phyloP scores from a whole-genome alignment of 169 alveolate genomes.

The Babesia sp. region DNA sequence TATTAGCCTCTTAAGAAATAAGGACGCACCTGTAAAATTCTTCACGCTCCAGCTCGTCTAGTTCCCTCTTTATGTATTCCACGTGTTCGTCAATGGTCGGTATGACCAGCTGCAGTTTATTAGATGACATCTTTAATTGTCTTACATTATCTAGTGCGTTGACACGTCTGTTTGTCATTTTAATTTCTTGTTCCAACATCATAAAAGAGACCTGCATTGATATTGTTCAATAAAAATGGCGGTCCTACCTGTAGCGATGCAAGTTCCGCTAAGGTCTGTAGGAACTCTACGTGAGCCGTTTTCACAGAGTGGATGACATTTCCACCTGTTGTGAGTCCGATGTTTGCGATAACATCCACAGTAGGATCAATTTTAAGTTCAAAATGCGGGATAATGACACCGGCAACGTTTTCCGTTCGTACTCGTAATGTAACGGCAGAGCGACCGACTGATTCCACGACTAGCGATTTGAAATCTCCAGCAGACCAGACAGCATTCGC shows the following conservation, averaged over 20 bases:
- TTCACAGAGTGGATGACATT: slow-evolving; percentile 82
- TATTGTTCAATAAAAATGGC: not conserved
- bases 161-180: slow-evolving; percentile 94
- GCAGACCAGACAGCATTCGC: slow-evolving; percentile 95
- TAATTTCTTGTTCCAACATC: slow-evolving; percentile 93
- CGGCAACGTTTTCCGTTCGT: slow-evolving; percentile 92
- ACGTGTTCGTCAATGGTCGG: slow-evolving; percentile 89
- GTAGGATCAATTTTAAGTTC: slow-evolving; percentile 87
- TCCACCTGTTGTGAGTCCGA: slow-evolving; percentile 83
- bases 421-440: slow-evolving; percentile 89
- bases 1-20: not conserved
- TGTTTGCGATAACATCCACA: slow-evolving; percentile 79
- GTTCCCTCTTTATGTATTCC: slow-evolving; percentile 89
- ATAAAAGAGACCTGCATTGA: slow-evolving; percentile 84
- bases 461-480: slow-evolving; percentile 87
- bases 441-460: slow-evolving; percentile 89
- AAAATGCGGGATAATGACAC: slow-evolving; percentile 92
- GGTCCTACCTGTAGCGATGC: slow-evolving; percentile 90
- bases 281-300: slow-evolving; percentile 75
- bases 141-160: slow-evolving; percentile 92
- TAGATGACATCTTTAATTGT: not conserved
- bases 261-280: slow-evolving; percentile 85
- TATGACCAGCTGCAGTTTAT: slow-evolving; percentile 80
- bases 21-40: slow-evolving; percentile 88
- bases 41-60: slow-evolving; percentile 94